A percentile compares a stretch with the other conserved stretches of the same genome.
Conservation (phyloP, 768 basidiomycete genomes). For the Hygrocybe coccinea region DNA sequence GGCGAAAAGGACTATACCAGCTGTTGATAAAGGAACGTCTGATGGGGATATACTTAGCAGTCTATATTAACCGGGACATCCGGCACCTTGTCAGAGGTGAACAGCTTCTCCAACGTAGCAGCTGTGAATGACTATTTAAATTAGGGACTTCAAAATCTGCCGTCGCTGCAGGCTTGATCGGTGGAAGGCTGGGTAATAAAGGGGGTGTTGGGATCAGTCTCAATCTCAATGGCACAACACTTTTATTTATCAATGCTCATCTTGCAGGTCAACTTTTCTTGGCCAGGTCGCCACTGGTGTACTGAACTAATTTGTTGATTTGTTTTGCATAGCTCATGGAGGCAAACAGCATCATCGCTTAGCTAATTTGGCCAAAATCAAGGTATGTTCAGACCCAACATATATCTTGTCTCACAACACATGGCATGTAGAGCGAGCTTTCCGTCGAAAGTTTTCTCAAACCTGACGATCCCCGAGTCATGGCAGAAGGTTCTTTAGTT, state of each 20-base stretch:
- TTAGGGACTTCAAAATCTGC: slow-evolving; percentile 71
- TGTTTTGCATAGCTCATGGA: slow-evolving; percentile 56
- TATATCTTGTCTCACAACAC: background rate
- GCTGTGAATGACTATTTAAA: background rate
- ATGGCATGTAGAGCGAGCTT: slow-evolving; percentile 55
- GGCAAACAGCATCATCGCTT: slow-evolving; percentile 72
- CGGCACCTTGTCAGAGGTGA: slow-evolving; percentile 57
- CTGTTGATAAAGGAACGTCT: slow-evolving; percentile 84
- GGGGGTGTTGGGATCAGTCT: slow-evolving; percentile 88
- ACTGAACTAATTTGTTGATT: background rate
- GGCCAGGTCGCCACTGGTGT: background rate
- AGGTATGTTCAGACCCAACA: slow-evolving; percentile 39
- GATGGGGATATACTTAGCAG: slow-evolving; percentile 80
- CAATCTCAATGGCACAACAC: slow-evolving; percentile 73
- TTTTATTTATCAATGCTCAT: slow-evolving; percentile 89
- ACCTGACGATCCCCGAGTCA: slow-evolving; percentile 55
- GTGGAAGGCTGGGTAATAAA: slow-evolving; percentile 90
- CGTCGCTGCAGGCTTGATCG: slow-evolving; percentile 86
- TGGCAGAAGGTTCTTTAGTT: slow-evolving; percentile 58
- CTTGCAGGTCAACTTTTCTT: slow-evolving; percentile 57
- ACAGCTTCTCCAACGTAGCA: background rate
- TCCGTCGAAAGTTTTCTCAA: slow-evolving; percentile 72
- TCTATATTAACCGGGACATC: slow-evolving; percentile 73
- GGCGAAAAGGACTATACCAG: slow-evolving; percentile 70
- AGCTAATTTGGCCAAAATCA: slow-evolving; percentile 85